A percentile compares a stretch with the other conserved stretches of the same genome.
Evolutionary conservation across 1,139 yeast species (phyloP).

Genomic region (Blastobotrys arbuscula): DNA sequence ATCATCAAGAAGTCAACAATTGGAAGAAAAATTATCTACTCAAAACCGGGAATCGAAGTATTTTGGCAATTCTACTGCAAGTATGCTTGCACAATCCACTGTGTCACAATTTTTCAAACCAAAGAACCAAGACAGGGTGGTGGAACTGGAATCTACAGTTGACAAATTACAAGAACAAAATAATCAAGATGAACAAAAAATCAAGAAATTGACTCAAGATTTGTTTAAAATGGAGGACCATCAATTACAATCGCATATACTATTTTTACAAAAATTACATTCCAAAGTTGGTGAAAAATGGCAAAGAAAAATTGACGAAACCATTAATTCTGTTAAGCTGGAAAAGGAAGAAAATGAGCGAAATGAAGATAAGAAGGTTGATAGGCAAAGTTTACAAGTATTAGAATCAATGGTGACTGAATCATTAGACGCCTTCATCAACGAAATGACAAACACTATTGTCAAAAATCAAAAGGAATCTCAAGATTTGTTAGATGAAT

Average conservation of each 20-base stretch:
- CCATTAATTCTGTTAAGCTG: background rate
- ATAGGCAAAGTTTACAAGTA: background rate
- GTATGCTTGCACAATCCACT: slow-evolving; percentile 8
- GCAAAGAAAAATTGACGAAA: slow-evolving; percentile 8
- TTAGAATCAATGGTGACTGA: slow-evolving; percentile 3
- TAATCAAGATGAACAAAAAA: slow-evolving; percentile 4
- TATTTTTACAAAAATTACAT: slow-evolving; percentile 9
- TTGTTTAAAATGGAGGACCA: slow-evolving; percentile 10
- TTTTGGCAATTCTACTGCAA: background rate
- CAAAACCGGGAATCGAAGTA: background rate
- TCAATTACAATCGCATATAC: background rate
- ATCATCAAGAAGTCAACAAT: slow-evolving; percentile 9
- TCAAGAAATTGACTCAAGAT: slow-evolving; percentile 8
- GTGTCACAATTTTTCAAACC: slow-evolving; percentile 14
- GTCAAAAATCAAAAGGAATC: slow-evolving; percentile 1
- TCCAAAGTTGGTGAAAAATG: slow-evolving; percentile 8
- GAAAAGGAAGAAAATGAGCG: background rate
- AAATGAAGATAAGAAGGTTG: background rate
- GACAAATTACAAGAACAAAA: slow-evolving; percentile 8
- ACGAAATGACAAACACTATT: background rate
- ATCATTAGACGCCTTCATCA: slow-evolving; percentile 3
- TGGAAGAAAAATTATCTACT: slow-evolving; percentile 11
- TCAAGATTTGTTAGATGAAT: background rate
- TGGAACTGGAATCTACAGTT: slow-evolving; percentile 12
- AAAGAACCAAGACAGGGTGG: slow-evolving; percentile 11